These are phyloP conservation scores for Coemansia sp. DNA, from an alignment of 192 early-diverging fungal genomes.

Conservation along the genomic window DNA sequence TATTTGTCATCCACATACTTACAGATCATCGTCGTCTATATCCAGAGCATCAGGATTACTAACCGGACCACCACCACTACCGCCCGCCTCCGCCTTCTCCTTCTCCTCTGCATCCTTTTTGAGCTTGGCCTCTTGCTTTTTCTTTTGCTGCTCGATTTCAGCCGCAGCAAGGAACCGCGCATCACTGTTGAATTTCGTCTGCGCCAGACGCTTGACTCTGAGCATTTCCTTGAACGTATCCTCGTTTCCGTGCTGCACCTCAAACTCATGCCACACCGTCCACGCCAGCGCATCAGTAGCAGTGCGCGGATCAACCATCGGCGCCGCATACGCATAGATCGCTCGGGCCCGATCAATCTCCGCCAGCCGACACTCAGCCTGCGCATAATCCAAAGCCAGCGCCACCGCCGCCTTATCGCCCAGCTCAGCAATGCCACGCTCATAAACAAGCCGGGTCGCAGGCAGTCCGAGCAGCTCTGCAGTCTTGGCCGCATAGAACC, in stretches of 20 bases:
- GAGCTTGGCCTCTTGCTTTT: no score
- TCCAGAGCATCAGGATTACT: slow-evolving; percentile 5
- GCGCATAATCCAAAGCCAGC: slow-evolving; percentile 82
- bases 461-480: slow-evolving; percentile 85
- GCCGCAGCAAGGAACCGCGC: slow-evolving; percentile 61
- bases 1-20: background rate
- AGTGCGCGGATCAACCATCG: slow-evolving; percentile 86
- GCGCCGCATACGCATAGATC: slow-evolving; percentile 83
- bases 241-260: slow-evolving; percentile 96
- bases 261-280: slow-evolving; percentile 95
- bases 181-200: slow-evolving; percentile 85
- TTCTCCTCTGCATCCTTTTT: background rate
- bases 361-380: slow-evolving; percentile 86
- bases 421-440: slow-evolving; percentile 86
- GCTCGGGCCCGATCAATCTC: slow-evolving; percentile 96
- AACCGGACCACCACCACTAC: background rate
- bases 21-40: slow-evolving; percentile 40
- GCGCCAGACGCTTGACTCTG: slow-evolving; percentile 86
- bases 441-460: slow-evolving; percentile 88
- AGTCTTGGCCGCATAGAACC: slow-evolving; percentile 90
- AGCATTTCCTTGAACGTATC: slow-evolving; percentile 99
- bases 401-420: slow-evolving; percentile 78
- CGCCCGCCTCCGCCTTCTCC: no score
- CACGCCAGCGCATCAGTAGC: slow-evolving; percentile 67
- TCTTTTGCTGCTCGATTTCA: slow-evolving; percentile 10